Base-by-base conservation (phyloP, 768 basidiomycete species). In the Russula ochroleuca region DNA sequence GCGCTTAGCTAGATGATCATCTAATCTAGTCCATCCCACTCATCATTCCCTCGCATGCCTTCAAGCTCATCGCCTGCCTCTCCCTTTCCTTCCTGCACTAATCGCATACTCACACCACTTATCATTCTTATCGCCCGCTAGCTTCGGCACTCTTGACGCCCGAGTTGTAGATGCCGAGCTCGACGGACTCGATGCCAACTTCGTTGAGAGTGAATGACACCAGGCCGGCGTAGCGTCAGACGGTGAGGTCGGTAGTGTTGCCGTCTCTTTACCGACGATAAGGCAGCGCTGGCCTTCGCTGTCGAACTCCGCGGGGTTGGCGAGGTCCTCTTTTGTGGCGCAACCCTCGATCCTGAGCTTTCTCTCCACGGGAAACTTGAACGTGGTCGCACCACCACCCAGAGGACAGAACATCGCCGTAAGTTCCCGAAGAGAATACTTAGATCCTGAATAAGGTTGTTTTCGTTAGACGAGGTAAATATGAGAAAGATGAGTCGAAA, bases 371-470 rank as follows among this genome's bases (percentile, higher is more conserved):
- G 52, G 52, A 23, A 21, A 53, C 52, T 23, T 21, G 52, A 53
- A 35, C 13, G 41, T 53, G n/a, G n/a, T 45, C 50, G 33, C 9
- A 35, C 51, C 51, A 45, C 33, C 43, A 53, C 23, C 33, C 0
- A 19, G 1, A 25, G 51, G 51, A 37, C 19, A 45, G 17, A 45
- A 28, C 43, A 53, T 45, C 0, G 1, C 21, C 1, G 0, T 35
- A 13, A 60, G 40, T 0, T 35, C n/a, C 13, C 1, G 28, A 45
- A 41, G 50, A 33, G 28, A 15, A 7, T 60, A 60, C 31, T 52
- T 60, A 0, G 59, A 43, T 35, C 59, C 43, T 54, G 21, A 61
- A 61, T 53, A 61, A 45, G 23, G 41, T 53, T 45, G 41, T 23
- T 35, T 45, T 53, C 15, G 21, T 53, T 47, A 35, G 41, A 53